A percentile compares a stretch with the other conserved stretches of the same genome.
phyloP scores from a whole-genome alignment of 148 eudicot genomes.

The Nepenthes gracilis region DNA sequence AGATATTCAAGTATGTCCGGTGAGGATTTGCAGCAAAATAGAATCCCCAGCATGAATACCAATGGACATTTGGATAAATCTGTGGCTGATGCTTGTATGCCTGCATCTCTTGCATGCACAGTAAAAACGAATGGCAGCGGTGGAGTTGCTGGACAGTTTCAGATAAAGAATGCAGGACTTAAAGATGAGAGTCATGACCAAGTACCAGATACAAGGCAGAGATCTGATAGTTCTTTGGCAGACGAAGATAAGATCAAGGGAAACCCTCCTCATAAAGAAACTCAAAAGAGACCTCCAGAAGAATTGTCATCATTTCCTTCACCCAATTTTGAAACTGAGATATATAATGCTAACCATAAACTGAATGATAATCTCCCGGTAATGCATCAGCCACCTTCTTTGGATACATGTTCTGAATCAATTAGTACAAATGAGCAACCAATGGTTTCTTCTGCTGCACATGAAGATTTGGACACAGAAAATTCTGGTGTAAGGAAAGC shows the following conservation, averaged over 20 bases:
- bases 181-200: slow-evolving; percentile 7
- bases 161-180: slow-evolving; percentile 7
- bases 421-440: slow-evolving; percentile 6
- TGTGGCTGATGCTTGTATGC: slow-evolving; percentile 1
- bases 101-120: slow-evolving; percentile 6
- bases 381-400: slow-evolving; percentile 14
- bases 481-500: slow-evolving; percentile 8
- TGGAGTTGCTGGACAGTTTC: slow-evolving; percentile 13
- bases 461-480: slow-evolving; percentile 8
- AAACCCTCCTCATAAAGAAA: slow-evolving; percentile 10
- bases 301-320: slow-evolving; percentile 9
- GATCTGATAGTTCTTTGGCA: slow-evolving; percentile 2
- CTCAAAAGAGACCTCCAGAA: slow-evolving; percentile 12
- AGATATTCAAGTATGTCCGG: slow-evolving; percentile 6
- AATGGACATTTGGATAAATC: slow-evolving; percentile 16
- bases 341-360: slow-evolving; percentile 3
- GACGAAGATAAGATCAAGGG: slow-evolving; percentile 16
- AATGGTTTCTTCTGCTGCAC: slow-evolving; percentile 12
- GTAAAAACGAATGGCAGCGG: slow-evolving; percentile 14
- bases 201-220: slow-evolving; percentile 14
- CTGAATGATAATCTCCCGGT: slow-evolving; percentile 1
- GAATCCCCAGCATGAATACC: slow-evolving; percentile 9
- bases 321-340: slow-evolving; percentile 7
- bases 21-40: slow-evolving; percentile 16
- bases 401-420: slow-evolving; percentile 11